Evolutionary conservation across 176 grass and related monocot species (phyloP).

Genomic region (Stipa capillata): DNA sequence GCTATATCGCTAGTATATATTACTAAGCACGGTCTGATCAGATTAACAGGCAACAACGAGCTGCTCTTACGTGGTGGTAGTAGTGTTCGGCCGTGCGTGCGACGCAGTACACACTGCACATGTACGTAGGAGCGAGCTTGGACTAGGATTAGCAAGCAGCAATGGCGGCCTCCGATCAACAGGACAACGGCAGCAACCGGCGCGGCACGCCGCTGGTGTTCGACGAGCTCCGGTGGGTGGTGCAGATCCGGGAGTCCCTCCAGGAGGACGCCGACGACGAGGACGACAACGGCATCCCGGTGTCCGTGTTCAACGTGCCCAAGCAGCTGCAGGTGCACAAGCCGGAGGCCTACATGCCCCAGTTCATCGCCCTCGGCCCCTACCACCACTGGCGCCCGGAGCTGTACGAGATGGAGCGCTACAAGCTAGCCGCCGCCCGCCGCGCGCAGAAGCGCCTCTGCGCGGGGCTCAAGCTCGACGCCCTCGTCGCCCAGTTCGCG

Average conservation of each 20-base stretch:
- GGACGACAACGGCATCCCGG: conserved; percentile 51
- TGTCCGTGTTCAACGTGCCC: conserved; percentile 74
- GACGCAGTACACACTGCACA: neutral
- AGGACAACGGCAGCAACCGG: neutral
- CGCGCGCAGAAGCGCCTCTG: conserved; percentile 57
- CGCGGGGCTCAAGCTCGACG: conserved; percentile 24
- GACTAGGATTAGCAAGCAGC: neutral
- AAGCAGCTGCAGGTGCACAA: conserved; percentile 50
- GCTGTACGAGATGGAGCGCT: conserved; percentile 86
- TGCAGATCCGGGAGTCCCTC: conserved; percentile 53
- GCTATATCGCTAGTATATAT: neutral
- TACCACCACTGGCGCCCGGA: conserved; percentile 83
- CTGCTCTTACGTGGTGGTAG: neutral
- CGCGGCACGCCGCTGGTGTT: conserved; percentile 27
- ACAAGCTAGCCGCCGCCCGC: conserved; percentile 66
- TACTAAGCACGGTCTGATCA: neutral
- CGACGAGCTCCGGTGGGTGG: conserved; percentile 76
- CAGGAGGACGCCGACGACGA: conserved; percentile 48
- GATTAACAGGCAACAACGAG: neutral
- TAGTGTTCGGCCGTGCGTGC: neutral
- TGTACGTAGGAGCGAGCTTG: neutral
- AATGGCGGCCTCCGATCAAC: conserved; percentile 16
- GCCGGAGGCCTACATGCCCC: conserved; percentile 64
- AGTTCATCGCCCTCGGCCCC: conserved; percentile 67
- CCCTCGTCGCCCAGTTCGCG: conserved; percentile 46